Base-by-base conservation (phyloP, 225 moss, liverwort and hornwort genomes). In the Neckera pumila region DNA sequence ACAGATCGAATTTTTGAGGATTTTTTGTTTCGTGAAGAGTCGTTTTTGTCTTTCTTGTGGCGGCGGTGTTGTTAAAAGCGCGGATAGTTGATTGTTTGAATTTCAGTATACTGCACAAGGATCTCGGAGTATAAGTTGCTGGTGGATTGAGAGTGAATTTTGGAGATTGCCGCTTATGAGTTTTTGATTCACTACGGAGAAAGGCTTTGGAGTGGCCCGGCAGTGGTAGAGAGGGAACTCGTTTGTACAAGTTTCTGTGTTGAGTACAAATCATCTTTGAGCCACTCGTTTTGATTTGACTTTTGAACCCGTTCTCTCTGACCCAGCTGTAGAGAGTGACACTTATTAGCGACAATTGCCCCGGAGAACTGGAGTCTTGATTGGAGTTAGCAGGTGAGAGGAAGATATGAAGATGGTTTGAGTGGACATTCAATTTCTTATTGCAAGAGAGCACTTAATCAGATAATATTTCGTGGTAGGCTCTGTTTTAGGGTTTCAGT, bases 401-500 rank as follows among this genome's bases (percentile, higher is more conserved):
- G 28, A 62, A 58, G 63, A 45, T 87, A 16, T 72, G 54, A 80
- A 60, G 63, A 12, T 67, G 31, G 30, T 56, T 62, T 88, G 20
- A 58, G 86, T 28, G 76, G 83, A 38, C 40, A 59, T 19, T 12
- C 63, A 53, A 60, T 36, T 59, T 66, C 15, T 70, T 11, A 53
- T 21, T 87, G 76, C 69, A 76, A 61, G 31, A 51, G 87, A 83
- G 66, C 10, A 5, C 51, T 56, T 34, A 56, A 66, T 38, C 23
- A 88, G 23, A 65, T 42, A 54, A 13, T 60, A n/a, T 88, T 81
- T 87, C 17, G 62, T 69, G 40, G 36, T 65, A 66, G 63, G 21
- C 86, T 92, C 79, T 87, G 80, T 86, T 88, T 92, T 92, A 92
- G 92, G 92, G 91, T 92, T 89, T 89, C 62, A 36, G 82, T 17